Evolutionary conservation across 2,329 filamentous ascomycete species (phyloP), one percentile per base, ranked within the genome.

Genomic region (Paraphaeosphaeria sporulosa): DNA sequence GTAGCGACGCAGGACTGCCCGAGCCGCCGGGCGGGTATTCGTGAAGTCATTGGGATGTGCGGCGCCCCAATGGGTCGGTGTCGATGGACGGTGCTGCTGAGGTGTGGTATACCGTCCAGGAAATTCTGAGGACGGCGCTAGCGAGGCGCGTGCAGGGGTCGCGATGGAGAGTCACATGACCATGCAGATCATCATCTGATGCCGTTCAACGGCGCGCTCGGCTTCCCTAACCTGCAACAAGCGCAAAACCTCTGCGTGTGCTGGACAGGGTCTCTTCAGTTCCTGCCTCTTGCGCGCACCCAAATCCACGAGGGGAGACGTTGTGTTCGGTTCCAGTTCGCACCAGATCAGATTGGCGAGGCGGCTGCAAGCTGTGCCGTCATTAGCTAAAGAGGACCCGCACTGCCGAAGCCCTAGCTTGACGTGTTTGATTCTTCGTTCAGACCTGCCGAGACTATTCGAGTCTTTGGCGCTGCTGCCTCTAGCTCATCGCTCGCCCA

Each of bases 1-100:
- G 62, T 60, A 43, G 64, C 64, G 56, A 72, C 64, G 92, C 90
- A 86, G 75, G 84, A 82, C 72, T 82, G 81, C 58, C 85, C 81
- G 69, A 90, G 80, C 80, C 85, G 86, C 81, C 87, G 81, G 70
- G 87, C 82, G 68, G 89, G 87, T 73, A 88, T 80, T 77, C 85
- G 85, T 70, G 90, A 78, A 79, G 83, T 91, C 90, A 92, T 93
- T 73, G 65, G 56, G 71, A 71, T 70, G 69, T 61, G 64, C 59
- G 55, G 50, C 56, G 48, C 58, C 61, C 44, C 73, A 68, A 71
- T 70, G 65, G 65, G 65, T 64, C 57, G 61, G 62, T 61, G 66
- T 53, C 59, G 70, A 66, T 66, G 65, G 48, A 54, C 48, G 58
- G 48, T 32, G 64, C 50, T 52, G 56, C 43, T 36, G 59, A 62